These are phyloP conservation scores for Rhodomyrtus psidioides DNA, from an alignment of 441 rosid species.

Conservation along the genomic window DNA sequence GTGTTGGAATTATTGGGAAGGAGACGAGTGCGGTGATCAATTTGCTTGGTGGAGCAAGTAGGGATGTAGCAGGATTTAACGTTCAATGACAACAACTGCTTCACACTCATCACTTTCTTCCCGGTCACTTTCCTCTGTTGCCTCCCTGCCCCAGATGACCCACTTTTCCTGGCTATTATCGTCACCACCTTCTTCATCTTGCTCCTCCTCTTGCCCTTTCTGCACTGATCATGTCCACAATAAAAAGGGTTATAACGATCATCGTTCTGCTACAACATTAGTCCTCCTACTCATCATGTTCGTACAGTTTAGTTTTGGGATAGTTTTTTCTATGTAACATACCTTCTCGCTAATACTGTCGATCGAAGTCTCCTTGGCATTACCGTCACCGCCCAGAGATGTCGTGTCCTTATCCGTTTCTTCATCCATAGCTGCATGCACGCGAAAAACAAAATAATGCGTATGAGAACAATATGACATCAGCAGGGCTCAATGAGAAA, in stretches of 20 bases:
- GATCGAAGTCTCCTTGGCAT: neutral
- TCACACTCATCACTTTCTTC: slow-evolving; percentile 16
- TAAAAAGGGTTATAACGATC: neutral
- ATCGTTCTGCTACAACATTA: neutral
- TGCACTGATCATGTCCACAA: neutral
- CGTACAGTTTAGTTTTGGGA: neutral
- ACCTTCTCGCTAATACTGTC: slow-evolving; percentile 16
- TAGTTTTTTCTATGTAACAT: neutral
- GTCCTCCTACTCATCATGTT: neutral
- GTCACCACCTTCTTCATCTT: slow-evolving; percentile 15
- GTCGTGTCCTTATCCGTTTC: neutral
- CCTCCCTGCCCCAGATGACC: slow-evolving; percentile 16
- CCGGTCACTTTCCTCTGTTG: slow-evolving; percentile 30
- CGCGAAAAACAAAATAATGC: neutral
- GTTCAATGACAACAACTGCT: slow-evolving; percentile 23
- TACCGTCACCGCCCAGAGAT: neutral
- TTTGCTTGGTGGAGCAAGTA: slow-evolving; percentile 16
- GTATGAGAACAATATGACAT: neutral
- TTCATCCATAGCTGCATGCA: slow-evolving; percentile 15
- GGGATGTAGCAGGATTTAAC: slow-evolving; percentile 50
- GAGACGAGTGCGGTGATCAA: slow-evolving; percentile 13
- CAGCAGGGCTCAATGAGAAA: neutral
- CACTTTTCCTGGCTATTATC: neutral
- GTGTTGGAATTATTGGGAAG: slow-evolving; percentile 12
- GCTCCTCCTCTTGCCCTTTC: slow-evolving; percentile 15